These are phyloP conservation scores for Lachnellula cervina DNA, from an alignment of 2,329 filamentous ascomycete species.

Conservation along the genomic window DNA sequence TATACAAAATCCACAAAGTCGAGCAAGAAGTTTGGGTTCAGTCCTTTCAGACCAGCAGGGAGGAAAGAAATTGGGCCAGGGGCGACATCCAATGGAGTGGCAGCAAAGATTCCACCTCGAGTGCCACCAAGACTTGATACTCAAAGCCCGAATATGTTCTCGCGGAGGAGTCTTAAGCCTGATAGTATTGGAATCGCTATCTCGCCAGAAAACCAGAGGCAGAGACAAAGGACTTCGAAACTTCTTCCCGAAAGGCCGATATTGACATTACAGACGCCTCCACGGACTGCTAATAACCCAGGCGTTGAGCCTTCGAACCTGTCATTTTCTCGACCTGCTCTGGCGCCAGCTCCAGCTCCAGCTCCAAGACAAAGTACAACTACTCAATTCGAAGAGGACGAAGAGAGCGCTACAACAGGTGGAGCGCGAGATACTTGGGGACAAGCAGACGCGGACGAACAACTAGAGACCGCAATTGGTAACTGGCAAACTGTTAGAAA, in stretches of 20 bases:
- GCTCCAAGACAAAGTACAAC: slow-evolving; percentile 22
- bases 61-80: slow-evolving; percentile 16
- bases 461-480: slow-evolving; percentile 11
- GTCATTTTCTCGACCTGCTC: slow-evolving; percentile 10
- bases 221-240: slow-evolving; percentile 21
- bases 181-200: slow-evolving; percentile 30
- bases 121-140: slow-evolving; percentile 25
- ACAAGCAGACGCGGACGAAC: not conserved
- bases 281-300: not conserved
- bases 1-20: slow-evolving; percentile 17
- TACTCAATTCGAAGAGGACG: slow-evolving; percentile 10
- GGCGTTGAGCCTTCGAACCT: not conserved
- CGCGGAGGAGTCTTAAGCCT: slow-evolving; percentile 25
- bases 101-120: slow-evolving; percentile 21
- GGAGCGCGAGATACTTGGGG: slow-evolving; percentile 1
- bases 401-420: not conserved
- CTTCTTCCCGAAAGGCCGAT: slow-evolving; percentile 30
- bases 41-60: slow-evolving; percentile 14
- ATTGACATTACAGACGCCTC: slow-evolving; percentile 25
- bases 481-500: slow-evolving; percentile 13
- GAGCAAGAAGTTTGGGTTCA: slow-evolving; percentile 7
- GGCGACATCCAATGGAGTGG: slow-evolving; percentile 20
- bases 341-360: slow-evolving; percentile 5
- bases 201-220: slow-evolving; percentile 21
- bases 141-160: slow-evolving; percentile 28